Conservation (phyloP, 164 flowering plant species). For the Stephania cephalantha region DNA sequence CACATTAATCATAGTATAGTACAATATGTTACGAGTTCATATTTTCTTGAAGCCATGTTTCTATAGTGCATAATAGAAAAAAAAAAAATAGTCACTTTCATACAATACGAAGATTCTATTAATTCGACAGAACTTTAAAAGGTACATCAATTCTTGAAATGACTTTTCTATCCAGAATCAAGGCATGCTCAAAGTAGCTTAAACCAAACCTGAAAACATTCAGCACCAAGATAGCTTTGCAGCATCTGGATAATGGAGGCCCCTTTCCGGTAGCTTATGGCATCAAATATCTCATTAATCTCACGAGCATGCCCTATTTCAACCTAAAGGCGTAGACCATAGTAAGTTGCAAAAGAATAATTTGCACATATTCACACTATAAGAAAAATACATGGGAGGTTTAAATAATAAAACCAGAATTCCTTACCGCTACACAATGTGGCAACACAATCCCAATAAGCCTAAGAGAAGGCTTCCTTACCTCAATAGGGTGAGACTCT, state of each 20-base stretch:
- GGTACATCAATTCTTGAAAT: too few relatives aligned
- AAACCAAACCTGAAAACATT: conserved; percentile 65
- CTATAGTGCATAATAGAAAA: too few relatives aligned
- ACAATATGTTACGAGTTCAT: too few relatives aligned
- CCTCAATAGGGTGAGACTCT: conserved; percentile 98
- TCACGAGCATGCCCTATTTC: conserved; percentile 80
- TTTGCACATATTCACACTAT: neutral
- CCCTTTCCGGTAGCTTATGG: conserved; percentile 86
- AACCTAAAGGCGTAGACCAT: conserved; percentile 41
- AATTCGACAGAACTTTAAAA: too few relatives aligned
- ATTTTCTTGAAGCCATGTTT: neutral
- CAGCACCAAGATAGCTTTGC: conserved; percentile 88
- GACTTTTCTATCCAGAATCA: too few relatives aligned
- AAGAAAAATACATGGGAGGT: neutral
- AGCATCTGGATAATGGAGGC: conserved; percentile 93
- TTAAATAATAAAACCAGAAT: neutral
- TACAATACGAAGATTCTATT: too few relatives aligned
- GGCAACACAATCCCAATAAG: conserved; percentile 87
- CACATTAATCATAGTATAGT: neutral
- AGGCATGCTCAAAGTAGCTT: neutral
- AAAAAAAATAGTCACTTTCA: too few relatives aligned
- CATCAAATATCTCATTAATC: conserved; percentile 93
- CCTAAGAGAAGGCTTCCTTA: conserved; percentile 33
- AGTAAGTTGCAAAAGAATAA: conserved; percentile 1
- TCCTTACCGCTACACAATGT: conserved; percentile 82